Base-by-base conservation (phyloP, 345 rosid genomes). In the Hevea brasiliensis region DNA sequence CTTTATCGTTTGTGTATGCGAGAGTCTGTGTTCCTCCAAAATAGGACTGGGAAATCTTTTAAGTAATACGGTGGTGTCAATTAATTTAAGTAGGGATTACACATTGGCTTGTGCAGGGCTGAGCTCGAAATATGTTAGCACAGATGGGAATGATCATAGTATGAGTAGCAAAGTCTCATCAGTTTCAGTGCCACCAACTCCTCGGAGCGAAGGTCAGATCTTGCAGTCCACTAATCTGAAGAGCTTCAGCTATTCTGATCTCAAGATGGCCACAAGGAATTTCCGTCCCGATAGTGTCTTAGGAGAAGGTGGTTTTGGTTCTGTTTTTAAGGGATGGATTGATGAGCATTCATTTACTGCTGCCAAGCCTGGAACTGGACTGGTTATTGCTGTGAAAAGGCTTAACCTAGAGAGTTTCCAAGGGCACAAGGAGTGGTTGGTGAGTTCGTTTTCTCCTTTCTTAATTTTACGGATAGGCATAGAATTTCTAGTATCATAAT, bases 351-450 rank as follows among this genome's bases (percentile, higher is more conserved):
- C 83, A 23, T 89, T 85, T 23, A 54, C 87, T 41, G 88, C 98
- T 75, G 67, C 90, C 42, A 90, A 74, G 82, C 96, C 99, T 12
- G 99, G 97, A 61, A 87, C 85, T 21, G 99, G 99, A 81, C 75
- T 86, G 41, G 91, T 89, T 45, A 87, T 96, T 75, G 99, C 99
- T 4, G 94, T 86, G 71, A 96, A 96, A 85, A 90, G 84, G 85
- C 93, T 93, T 24, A 96, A 93, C 85, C 89, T 83, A 72, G 99
- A 90, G 48, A 84, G 98, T n/a, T 83, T 81, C 61, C 99, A 96
- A 77, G 98, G 99, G 65, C 97, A 96, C 84, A 93, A 79, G 76
- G 99, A 96, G 82, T 96, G 99, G 99, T 80, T 93, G 90, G 98
- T 94, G 75, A 82, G 89, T 85, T 78, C 75, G 59, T 48, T 70